Evolutionary conservation across 129 eudicot genomes (phyloP).

Genomic region (Chrysanthemum makinoi): DNA sequence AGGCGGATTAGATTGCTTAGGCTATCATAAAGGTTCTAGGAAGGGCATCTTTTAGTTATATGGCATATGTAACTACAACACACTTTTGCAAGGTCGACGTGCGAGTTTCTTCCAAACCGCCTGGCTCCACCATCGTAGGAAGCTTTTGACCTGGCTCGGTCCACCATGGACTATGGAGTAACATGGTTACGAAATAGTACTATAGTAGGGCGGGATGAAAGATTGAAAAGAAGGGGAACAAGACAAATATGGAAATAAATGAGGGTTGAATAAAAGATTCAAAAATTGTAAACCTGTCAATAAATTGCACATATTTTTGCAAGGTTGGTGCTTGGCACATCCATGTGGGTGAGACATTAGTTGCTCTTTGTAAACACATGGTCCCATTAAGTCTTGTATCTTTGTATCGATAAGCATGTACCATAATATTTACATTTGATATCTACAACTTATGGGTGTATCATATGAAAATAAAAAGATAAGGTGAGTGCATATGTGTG

Average conservation of each 20-base stretch:
- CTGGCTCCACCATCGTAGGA: constrained; percentile 9
- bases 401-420: constrained; percentile 26
- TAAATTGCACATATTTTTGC: constrained; percentile 37
- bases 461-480: not conserved
- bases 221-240: constrained; percentile 21
- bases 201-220: constrained; percentile 29
- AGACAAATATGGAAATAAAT: constrained; percentile 31
- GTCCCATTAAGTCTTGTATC: constrained; percentile 27
- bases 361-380: constrained; percentile 33
- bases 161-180: constrained; percentile 25
- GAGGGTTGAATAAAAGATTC: constrained; percentile 22
- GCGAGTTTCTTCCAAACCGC: constrained; percentile 2
- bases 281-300: constrained; percentile 20
- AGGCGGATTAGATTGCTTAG: too few species aligned
- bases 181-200: constrained; percentile 22
- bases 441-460: not conserved
- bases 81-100: not conserved
- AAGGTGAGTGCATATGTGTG: not conserved
- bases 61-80: not conserved
- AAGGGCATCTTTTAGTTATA: too few species aligned
- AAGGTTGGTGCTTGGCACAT: constrained; percentile 43
- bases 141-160: constrained; percentile 12
- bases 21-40: too few species aligned
- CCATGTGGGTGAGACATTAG: constrained; percentile 36
- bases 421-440: not conserved